Evolutionary conservation across 805 yeast species (phyloP), one percentile per base, ranked within the genome.

Genomic region (Pichia scutulata): DNA sequence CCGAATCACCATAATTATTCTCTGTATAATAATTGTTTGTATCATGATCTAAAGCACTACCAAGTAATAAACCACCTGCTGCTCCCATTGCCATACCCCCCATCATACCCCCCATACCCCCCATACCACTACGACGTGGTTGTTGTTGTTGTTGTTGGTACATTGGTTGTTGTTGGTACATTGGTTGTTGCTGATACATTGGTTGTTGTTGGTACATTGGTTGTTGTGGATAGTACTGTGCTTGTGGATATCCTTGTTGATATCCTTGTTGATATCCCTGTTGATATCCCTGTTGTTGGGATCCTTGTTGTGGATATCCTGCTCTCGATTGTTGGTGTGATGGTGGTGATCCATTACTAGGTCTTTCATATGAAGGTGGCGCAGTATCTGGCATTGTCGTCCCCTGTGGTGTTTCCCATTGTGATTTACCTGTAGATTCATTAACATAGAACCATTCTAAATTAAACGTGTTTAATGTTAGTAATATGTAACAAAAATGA

Each of bases 321-420:
- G 39, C 9, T 16, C 9, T 16, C 19, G 45, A 14, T 16, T 33
- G 26, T 28, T 18, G 24, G 7, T 10, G 5, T 16, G 8, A 3
- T 24, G 43, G 19, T 19, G 24, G 44, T 23, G 41, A 36, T n/a
- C 46, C 18, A n/a, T n/a, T n/a, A n/a, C n/a, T n/a, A 12, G 40
- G 39, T 22, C 50, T 23, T 47, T 43, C 39, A 43, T 57, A 40
- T 43, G 60, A 59, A n/a, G 63, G 56, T 16, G 83, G 82, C 2
- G 73, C 71, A 3, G 60, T 65, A 9, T 58, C 67, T 10, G 69
- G 65, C 62, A 77, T 76, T 1, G 57, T 63, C 0, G 87, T 78
- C 1, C 84, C 84, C 12, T 53, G 52, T 16, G 97, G 97, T 14
- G 82, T 80, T 48, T 87, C 96, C 98, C 98, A 92, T 66, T 89